Percentiles rank a stretch among this genome's conserved stretches.
Conservation (phyloP, 75 land plant genomes). For the Isoetes taiwanensis region DNA sequence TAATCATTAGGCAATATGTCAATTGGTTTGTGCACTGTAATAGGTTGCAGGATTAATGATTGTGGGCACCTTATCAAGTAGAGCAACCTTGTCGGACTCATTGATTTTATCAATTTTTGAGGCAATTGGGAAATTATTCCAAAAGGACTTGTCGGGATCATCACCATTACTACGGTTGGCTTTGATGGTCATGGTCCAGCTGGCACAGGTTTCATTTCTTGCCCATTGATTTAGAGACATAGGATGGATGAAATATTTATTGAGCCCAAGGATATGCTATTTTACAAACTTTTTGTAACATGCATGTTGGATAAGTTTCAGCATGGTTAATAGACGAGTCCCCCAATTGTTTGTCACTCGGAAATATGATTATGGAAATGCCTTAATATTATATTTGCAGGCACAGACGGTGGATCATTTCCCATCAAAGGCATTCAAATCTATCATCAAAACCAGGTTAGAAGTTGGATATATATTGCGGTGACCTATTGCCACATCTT, state of each 20-base stretch:
- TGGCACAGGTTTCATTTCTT: conserved; percentile 85
- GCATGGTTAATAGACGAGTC: too few relatives aligned
- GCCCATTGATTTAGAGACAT: too few relatives aligned
- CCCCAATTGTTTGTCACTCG: too few relatives aligned
- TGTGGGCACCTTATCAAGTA: conserved; percentile 42
- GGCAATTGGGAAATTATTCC: conserved; percentile 26
- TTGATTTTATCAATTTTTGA: conserved; percentile 34
- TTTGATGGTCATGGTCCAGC: conserved; percentile 49
- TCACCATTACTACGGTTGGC: conserved; percentile 36
- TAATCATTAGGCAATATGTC: too few relatives aligned
- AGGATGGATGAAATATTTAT: too few relatives aligned
- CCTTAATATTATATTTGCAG: conserved; percentile 22
- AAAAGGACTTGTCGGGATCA: conserved; percentile 26
- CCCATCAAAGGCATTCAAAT: conserved; percentile 29
- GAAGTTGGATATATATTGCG: not conserved
- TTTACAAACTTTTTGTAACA: too few relatives aligned
- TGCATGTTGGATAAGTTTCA: too few relatives aligned
- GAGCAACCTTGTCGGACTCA: conserved; percentile 34
- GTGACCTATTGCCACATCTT: too few relatives aligned
- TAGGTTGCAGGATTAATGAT: conserved; percentile 89
- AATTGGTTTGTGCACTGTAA: too few relatives aligned
- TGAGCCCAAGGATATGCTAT: too few relatives aligned
- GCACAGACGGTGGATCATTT: conserved; percentile 24
- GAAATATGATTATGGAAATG: too few relatives aligned
- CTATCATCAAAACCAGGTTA: conserved; percentile 25